Conservation (phyloP, 768 basidiomycete species). For the Mycena galericulata region DNA sequence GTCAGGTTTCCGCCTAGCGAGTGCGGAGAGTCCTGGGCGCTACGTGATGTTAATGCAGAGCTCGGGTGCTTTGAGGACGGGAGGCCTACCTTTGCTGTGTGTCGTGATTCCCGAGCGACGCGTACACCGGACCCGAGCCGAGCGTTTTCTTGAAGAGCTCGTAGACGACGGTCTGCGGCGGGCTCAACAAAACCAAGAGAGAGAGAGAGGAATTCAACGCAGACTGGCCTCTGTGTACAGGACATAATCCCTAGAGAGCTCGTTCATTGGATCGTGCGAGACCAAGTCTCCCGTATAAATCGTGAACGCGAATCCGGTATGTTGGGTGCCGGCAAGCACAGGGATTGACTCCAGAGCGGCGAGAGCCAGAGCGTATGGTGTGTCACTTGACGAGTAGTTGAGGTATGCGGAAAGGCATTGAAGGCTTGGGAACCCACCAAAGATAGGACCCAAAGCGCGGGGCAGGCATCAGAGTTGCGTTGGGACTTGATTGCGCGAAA, state of each 20-base stretch:
- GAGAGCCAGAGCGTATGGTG: conserved; percentile 70
- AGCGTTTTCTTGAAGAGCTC: conserved; percentile 75
- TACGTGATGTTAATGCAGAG: conserved; percentile 30
- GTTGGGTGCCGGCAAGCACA: conserved; percentile 67
- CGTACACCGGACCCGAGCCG: conserved; percentile 76
- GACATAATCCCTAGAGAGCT: conserved; percentile 67
- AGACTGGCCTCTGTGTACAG: conserved; percentile 69
- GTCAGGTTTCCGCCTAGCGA: conserved; percentile 65
- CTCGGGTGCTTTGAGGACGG: conserved; percentile 1
- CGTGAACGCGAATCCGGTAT: conserved; percentile 71
- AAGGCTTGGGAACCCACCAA: conserved; percentile 54
- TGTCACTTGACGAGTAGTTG: conserved; percentile 57
- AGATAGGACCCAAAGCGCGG: conserved; percentile 75
- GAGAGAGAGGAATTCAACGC: conserved; percentile 13
- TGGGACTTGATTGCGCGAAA: conserved; percentile 61
- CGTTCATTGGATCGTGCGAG: conserved; percentile 74
- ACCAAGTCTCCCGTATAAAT: conserved; percentile 82
- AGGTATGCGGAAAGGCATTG: background rate
- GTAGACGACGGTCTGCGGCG: conserved; percentile 66
- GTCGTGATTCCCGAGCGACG: conserved; percentile 83
- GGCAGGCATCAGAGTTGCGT: conserved; percentile 65
- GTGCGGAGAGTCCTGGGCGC: conserved; percentile 72
- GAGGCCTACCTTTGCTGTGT: conserved; percentile 68
- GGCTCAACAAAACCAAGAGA: conserved; percentile 1
- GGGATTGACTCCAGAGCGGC: conserved; percentile 77